Evolutionary conservation across 2,329 filamentous ascomycete genomes (phyloP).

Genomic region (Zymoseptoria passerinii): DNA sequence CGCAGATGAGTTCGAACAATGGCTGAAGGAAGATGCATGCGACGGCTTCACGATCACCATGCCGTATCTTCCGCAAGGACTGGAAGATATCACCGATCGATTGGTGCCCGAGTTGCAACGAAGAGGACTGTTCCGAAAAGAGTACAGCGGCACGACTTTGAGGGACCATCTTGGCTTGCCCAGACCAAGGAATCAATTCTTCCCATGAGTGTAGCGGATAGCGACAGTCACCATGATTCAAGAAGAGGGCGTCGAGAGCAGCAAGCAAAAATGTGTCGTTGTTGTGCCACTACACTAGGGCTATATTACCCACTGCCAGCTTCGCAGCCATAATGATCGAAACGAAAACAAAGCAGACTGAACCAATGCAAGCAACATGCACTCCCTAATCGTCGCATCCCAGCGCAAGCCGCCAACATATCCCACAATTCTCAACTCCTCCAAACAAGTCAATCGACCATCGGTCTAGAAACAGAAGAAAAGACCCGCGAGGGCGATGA

Average conservation of each 20-base stretch:
- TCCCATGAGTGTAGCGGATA: not conserved
- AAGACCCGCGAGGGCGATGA: too few species aligned
- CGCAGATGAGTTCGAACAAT: constrained; percentile 19
- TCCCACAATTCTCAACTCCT: not conserved
- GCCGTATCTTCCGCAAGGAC: constrained; percentile 20
- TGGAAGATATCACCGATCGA: constrained; percentile 18
- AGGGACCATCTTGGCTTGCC: constrained; percentile 21
- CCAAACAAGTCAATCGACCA: not conserved
- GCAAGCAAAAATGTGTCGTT: not conserved
- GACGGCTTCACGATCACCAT: constrained; percentile 22
- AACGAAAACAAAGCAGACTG: not conserved
- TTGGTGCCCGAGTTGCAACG: constrained; percentile 20
- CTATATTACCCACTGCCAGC: not conserved
- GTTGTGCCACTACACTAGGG: not conserved
- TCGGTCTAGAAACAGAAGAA: not conserved
- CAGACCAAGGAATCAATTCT: constrained; percentile 19
- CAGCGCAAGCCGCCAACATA: not conserved
- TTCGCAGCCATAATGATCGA: not conserved
- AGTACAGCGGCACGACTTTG: constrained; percentile 18
- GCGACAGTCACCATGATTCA: not conserved
- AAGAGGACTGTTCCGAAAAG: constrained; percentile 17
- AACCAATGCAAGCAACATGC: not conserved
- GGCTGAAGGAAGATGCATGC: constrained; percentile 17
- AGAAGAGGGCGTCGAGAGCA: not conserved
- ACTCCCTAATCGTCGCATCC: not conserved